Evolutionary conservation across 305 asterid genomes (phyloP), one percentile per base, ranked within the genome.

Genomic region (Striga hermonthica): DNA sequence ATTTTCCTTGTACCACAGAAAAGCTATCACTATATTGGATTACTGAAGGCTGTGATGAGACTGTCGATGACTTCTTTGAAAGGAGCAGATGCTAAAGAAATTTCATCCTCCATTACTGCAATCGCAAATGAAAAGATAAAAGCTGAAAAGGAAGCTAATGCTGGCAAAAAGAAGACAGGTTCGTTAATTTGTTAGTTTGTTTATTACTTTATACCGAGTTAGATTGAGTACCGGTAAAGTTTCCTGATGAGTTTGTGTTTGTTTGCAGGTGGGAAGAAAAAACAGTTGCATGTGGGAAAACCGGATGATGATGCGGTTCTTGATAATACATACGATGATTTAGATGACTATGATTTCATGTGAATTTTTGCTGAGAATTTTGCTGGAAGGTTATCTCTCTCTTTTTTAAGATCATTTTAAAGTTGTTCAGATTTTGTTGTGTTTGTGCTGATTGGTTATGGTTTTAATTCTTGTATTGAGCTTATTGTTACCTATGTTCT

Each of bases 101-200:
- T 93, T 41, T 88, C 94, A n/a, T 90, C 98, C 64, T 84, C 97
- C 4, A 75, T 93, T 60, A 81, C 98, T 62, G 98, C 98, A 62
- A 83, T 93, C 56, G 98, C 97, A 56, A 90, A 90, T 65, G 98
- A 93, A 76, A 93, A 93, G 81, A 86, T 93, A 44, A 93, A 90
- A 76, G 93, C 90, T 5, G 98, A 92, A 78, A 89, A 90, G 68
- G 98, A 92, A 74, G 90, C 94, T n/a, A 89, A 76, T 76, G 85
- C 95, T 4, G 80, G 89, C 81, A 91, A 89, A 75, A 92, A 90
- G 89, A 92, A 87, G 80, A 68, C 90, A 47, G 93, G 93, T 82
- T 9, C 49, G 47, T 43, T 56, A 40, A 16, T 59, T 22, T 70
- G 49, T 28, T 48, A 15, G 5, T 41, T 22, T 58, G 31, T 44